These are phyloP conservation scores for Peronospora farinosa DNA, from an alignment of 352 stramenopile species.

Conservation along the genomic window DNA sequence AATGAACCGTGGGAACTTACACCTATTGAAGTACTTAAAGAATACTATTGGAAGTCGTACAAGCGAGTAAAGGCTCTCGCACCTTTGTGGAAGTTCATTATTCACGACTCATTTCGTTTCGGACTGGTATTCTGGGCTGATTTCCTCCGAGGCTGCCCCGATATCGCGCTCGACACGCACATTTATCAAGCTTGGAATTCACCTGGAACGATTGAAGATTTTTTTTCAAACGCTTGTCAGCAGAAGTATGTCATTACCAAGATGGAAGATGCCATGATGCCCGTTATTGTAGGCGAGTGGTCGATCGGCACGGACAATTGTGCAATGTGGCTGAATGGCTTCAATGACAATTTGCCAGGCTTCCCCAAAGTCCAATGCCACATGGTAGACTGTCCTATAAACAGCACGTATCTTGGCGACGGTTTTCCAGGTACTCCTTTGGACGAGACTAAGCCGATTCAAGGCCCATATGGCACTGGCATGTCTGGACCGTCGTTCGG, in stretches of 20 bases:
- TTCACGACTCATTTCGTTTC: constrained; percentile 95
- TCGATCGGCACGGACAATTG: constrained; percentile 86
- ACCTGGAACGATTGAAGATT: constrained; percentile 65
- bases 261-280: constrained; percentile 92
- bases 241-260: constrained; percentile 84
- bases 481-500: constrained; percentile 85
- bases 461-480: constrained; percentile 76
- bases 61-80: constrained; percentile 89
- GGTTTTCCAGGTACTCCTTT: constrained; percentile 89
- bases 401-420: constrained; percentile 87
- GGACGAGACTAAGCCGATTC: constrained; percentile 84
- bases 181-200: constrained; percentile 92
- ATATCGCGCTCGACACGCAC: constrained; percentile 93
- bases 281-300: constrained; percentile 94
- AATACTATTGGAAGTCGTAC: constrained; percentile 97
- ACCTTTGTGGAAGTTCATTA: constrained; percentile 93
- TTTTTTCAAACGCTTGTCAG: constrained; percentile 89
- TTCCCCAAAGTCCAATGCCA: constrained; percentile 89
- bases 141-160: constrained; percentile 83
- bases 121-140: constrained; percentile 54
- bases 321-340: constrained; percentile 83
- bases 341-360: constrained; percentile 88
- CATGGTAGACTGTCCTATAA: constrained; percentile 70
- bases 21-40: constrained; percentile 87
- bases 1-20: constrained; percentile 96